Base-by-base conservation (phyloP, 1,284 basidiomycete genomes). In the Pseudozyma tsukubaensis region DNA sequence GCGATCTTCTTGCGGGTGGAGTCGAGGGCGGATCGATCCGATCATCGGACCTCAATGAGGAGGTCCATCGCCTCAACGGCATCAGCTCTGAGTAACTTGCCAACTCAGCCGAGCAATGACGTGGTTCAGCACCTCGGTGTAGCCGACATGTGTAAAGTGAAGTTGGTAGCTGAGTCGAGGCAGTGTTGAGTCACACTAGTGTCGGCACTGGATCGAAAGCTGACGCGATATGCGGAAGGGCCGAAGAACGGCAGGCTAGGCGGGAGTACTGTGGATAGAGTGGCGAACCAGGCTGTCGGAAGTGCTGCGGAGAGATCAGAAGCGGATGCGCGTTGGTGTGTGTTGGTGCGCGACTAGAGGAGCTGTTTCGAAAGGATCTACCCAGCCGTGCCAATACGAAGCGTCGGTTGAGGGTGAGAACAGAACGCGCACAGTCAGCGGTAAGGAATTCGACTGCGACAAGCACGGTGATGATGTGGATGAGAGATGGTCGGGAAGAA, bases 61-160 rank as follows among this genome's bases (percentile, higher is more conserved):
- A 13, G 45, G 43, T 48, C 47, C 52, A 48, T 29, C 51, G 59
- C 48, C 56, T 53, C 48, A 62, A 54, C n/a, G 66, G 66, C 66
- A 69, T 69, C 55, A 12, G 36, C 32, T 44, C 39, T 51, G 37
- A 42, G n/a, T 29, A 42, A 39, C 21, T 40, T 39, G 48, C 8
- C 50, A 48, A 59, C 59, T 54, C 48, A 63, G 56, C 48, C 18
- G 43, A 55, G 66, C 59, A 52, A 59, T 59, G 37, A 13, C 16
- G 36, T 36, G 7, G 9, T 32, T 24, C 9, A 52, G 52, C 47
- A 52, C 51, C 35, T 35, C 39, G 47, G 47, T 11, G 29, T 14
- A 51, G 43, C 29, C 59, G 56, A 59, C 59, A 69, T 63, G 43
- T 50, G 66, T 39, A 36, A 24, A 21, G 50, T 12, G 4, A 14